Base-by-base conservation (phyloP, 441 rosid genomes). In the Daphne laureola region DNA sequence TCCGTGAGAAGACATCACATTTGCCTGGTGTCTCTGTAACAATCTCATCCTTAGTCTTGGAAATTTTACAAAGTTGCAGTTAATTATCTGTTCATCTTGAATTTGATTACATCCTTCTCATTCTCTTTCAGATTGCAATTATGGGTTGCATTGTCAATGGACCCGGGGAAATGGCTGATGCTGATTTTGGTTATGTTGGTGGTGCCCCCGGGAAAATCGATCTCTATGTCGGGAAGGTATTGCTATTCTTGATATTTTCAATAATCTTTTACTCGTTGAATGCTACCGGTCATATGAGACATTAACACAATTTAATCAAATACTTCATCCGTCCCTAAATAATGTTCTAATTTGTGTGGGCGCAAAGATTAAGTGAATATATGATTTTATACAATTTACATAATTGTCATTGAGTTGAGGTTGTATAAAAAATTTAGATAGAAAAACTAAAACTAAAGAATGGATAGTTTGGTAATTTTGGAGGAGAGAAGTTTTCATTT, bases 61-160 rank as follows among this genome's bases (percentile, higher is more conserved):
- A 61, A 49, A 13, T 31, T 57, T 31, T 6, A 31, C 11, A 17
- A 18, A 61, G 38, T 12, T 31, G 25, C 12, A 4, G 26, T 60
- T 48, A 27, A 25, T 15, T 13, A 18, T 58, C 16, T 3, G 14
- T 46, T 13, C 14, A 14, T 50, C 16, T 3, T 0, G 12, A 8
- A 7, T 16, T 8, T 3, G 1, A 51, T 45, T 1, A 6, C 47
- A 5, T 15, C 17, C 17, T 43, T 41, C 23, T 36, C 13, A 40
- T 60, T 51, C n/a, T 4, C 11, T 53, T 46, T 18, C 60, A 87
- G 98, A 91, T 91, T 26, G 96, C 96, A 40, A 91, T 91, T 65
- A 91, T 91, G 98, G 98, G 96, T 53, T 92, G 96, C 85, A 92
- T 92, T n/a, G 98, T 92, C 49, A 92, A 88, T 53, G 98, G 98